phyloP scores from a whole-genome alignment of 2,329 filamentous ascomycete species.

The Penicillium sp. region DNA sequence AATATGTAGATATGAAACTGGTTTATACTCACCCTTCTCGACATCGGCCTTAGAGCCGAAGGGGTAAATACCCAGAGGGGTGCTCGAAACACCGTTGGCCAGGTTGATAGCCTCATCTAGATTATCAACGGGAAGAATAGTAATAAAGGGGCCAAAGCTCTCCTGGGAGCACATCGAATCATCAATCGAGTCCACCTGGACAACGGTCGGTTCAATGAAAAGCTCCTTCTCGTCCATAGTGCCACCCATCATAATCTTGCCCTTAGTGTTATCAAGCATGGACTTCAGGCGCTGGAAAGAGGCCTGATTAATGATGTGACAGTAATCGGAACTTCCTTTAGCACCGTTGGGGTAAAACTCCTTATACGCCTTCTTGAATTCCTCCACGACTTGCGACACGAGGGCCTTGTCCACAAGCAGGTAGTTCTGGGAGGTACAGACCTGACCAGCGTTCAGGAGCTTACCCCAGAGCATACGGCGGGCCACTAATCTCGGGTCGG shows the following conservation, averaged over 20 bases:
- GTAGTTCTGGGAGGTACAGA: constrained; percentile 94
- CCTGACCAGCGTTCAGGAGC: constrained; percentile 80
- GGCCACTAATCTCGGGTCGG: constrained; percentile 77
- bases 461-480: constrained; percentile 88
- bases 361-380: constrained; percentile 69
- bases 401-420: constrained; percentile 77
- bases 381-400: constrained; percentile 69
- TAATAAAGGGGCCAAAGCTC: constrained; percentile 90
- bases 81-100: constrained; percentile 78
- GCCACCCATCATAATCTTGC: constrained; percentile 85
- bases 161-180: constrained; percentile 81
- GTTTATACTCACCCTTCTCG: constrained; percentile 60
- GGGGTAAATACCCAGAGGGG: constrained; percentile 78
- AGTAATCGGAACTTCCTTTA: constrained; percentile 74
- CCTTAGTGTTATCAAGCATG: constrained; percentile 82
- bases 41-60: constrained; percentile 83
- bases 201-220: constrained; percentile 90
- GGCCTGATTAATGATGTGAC: constrained; percentile 74
- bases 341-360: constrained; percentile 84
- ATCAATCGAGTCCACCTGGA: constrained; percentile 73
- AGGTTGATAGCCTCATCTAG: constrained; percentile 84
- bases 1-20: neutral
- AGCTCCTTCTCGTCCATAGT: constrained; percentile 75
- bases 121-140: constrained; percentile 73
- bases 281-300: constrained; percentile 83